Conservation (phyloP, 495 filamentous ascomycete species). For the Podospora bellae-mahoneyi region DNA sequence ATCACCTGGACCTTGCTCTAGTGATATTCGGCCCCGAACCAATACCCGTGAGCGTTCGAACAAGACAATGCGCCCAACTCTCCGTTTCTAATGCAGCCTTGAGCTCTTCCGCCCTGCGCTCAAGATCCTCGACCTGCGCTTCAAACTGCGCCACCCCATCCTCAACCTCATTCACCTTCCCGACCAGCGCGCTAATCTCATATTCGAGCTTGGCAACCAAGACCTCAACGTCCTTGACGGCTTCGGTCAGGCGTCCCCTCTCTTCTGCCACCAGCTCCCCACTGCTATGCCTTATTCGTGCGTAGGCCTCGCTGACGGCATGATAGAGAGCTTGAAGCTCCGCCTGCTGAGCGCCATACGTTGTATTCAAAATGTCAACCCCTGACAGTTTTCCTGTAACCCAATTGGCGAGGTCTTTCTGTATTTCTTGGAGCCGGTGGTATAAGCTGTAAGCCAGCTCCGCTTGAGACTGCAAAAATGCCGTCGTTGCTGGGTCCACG, state of each 20-base stretch:
- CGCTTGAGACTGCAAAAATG: slow-evolving; percentile 29
- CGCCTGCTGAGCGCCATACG: slow-evolving; percentile 57
- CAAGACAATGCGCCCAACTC: slow-evolving; percentile 57
- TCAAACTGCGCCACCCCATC: slow-evolving; percentile 78
- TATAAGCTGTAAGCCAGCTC: slow-evolving; percentile 62
- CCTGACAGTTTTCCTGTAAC: slow-evolving; percentile 58
- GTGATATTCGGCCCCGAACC: slow-evolving; percentile 56
- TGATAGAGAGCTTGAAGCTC: slow-evolving; percentile 66
- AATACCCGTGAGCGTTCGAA: slow-evolving; percentile 57
- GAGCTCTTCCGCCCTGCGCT: slow-evolving; percentile 69
- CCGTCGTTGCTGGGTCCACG: not conserved
- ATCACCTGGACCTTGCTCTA: slow-evolving; percentile 19
- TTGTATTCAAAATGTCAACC: slow-evolving; percentile 61
- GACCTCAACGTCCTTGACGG: slow-evolving; percentile 75
- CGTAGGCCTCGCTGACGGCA: slow-evolving; percentile 62
- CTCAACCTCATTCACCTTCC: slow-evolving; percentile 85
- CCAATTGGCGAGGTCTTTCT: slow-evolving; percentile 59
- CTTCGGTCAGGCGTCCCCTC: slow-evolving; percentile 63
- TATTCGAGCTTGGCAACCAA: slow-evolving; percentile 90
- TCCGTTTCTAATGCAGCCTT: slow-evolving; percentile 61
- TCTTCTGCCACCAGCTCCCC: slow-evolving; percentile 67
- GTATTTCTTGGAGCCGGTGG: slow-evolving; percentile 45
- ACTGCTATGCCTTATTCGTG: slow-evolving; percentile 59
- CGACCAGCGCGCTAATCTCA: slow-evolving; percentile 75
- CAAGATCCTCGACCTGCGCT: slow-evolving; percentile 73